phyloP scores from a whole-genome alignment of 495 filamentous ascomycete species.

The Mycothermus thermophilus region DNA sequence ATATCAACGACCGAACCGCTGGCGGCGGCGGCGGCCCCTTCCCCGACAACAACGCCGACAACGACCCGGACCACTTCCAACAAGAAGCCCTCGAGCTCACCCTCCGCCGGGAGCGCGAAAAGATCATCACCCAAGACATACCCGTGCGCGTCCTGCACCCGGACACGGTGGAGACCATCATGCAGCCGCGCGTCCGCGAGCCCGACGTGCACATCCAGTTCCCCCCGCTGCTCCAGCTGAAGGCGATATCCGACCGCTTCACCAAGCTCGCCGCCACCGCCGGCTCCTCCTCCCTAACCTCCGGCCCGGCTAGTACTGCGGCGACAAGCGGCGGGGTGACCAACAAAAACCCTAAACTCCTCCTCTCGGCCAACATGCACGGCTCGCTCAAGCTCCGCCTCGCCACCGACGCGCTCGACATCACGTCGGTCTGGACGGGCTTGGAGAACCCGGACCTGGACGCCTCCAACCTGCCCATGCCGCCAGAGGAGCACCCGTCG shows the following conservation, averaged over 20 bases:
- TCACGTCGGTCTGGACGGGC: slow-evolving; percentile 67
- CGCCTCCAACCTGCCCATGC: slow-evolving; percentile 48
- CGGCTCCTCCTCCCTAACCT: slow-evolving; percentile 8
- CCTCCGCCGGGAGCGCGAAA: slow-evolving; percentile 52
- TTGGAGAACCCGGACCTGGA: slow-evolving; percentile 77
- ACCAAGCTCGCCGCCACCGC: slow-evolving; percentile 53
- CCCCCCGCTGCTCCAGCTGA: slow-evolving; percentile 68
- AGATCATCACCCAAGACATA: slow-evolving; percentile 86
- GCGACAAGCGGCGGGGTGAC: slow-evolving; percentile 7
- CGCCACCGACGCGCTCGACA: slow-evolving; percentile 63
- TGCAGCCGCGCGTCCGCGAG: slow-evolving; percentile 79
- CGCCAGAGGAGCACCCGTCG: slow-evolving; percentile 60
- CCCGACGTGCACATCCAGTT: slow-evolving; percentile 90
- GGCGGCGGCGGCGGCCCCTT: slow-evolving; percentile 7
- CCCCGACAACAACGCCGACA: slow-evolving; percentile 8
- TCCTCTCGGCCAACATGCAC: slow-evolving; percentile 79
- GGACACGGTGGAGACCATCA: slow-evolving; percentile 64
- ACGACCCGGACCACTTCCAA: slow-evolving; percentile 17
- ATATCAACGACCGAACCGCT: slow-evolving; percentile 15
- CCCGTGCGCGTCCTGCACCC: slow-evolving; percentile 81
- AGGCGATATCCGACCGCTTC: slow-evolving; percentile 85
- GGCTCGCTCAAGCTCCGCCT: slow-evolving; percentile 68
- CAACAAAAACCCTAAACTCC: slow-evolving; percentile 45
- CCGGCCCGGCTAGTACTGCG: slow-evolving; percentile 1
- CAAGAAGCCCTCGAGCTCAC: slow-evolving; percentile 37